These are phyloP conservation scores for Beta vulgaris DNA, from an alignment of 148 eudicot genomes.

Conservation along the genomic window DNA sequence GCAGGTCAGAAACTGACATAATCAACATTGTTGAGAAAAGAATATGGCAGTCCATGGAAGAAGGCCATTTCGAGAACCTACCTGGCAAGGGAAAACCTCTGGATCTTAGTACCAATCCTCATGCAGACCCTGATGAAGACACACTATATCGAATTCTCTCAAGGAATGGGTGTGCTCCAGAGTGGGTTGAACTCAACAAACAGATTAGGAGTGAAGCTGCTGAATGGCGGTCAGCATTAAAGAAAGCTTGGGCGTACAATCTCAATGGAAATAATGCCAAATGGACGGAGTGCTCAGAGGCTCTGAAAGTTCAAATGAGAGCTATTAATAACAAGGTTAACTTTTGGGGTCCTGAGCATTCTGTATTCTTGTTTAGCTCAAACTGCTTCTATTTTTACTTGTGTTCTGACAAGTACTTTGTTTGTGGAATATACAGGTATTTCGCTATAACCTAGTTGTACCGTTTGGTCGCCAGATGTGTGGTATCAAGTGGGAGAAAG, in stretches of 20 bases:
- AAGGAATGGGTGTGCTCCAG: conserved; percentile 77
- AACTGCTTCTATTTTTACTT: not conserved
- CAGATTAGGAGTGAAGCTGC: conserved; percentile 55
- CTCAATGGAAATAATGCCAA: conserved; percentile 37
- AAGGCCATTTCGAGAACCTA: conserved; percentile 83
- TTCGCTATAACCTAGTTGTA: conserved; percentile 79
- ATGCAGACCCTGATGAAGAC: conserved; percentile 88
- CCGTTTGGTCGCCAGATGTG: conserved; percentile 85
- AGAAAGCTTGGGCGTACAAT: conserved; percentile 50
- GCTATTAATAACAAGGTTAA: conserved; percentile 71
- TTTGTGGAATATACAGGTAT: conserved; percentile 49
- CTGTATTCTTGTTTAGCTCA: not conserved
- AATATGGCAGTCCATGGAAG: conserved; percentile 91
- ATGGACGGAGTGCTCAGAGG: conserved; percentile 62
- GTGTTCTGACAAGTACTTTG: not conserved
- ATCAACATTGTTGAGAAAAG: conserved; percentile 76
- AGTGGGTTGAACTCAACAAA: conserved; percentile 92
- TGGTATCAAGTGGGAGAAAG: conserved; percentile 78
- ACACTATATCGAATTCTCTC: conserved; percentile 80
- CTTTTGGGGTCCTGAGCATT: not conserved
- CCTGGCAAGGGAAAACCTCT: conserved; percentile 90
- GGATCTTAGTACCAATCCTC: conserved; percentile 65
- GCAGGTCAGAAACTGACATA: conserved; percentile 85
- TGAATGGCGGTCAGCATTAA: conserved; percentile 60
- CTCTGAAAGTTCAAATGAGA: conserved; percentile 49